Evolutionary conservation across 2,329 filamentous ascomycete species (phyloP), one percentile per base, ranked within the genome.

Genomic region (Neopestalotiopsis sp.): DNA sequence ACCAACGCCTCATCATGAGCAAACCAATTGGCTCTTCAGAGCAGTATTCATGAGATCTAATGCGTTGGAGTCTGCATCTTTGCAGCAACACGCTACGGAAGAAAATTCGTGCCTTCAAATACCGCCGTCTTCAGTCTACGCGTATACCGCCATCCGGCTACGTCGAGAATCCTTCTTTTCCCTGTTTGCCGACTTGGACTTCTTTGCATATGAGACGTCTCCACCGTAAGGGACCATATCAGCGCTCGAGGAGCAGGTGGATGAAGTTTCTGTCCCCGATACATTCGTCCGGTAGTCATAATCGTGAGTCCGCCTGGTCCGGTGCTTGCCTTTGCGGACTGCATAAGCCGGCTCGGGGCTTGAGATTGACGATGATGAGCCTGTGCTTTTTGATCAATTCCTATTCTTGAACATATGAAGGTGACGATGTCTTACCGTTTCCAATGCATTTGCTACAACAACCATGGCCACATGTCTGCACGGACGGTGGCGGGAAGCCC

Each of bases 361-460:
- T n/a, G 76, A 70, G 42, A 74, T 74, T 58, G 74, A 38, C 34
- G 34, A 74, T 34, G 78, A 78, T 20, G 78, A 76, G 20, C 73
- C 81, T 83, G 72, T 12, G 58, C 10, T 5, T n/a, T 32, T 66
- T 63, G 17, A 62, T 73, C 59, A 71, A 68, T 59, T 68, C 12
- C n/a, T 13, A 53, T 53, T 68, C 34, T 45, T 14, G 9, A 42
- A 17, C 56, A 45, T 56, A 40, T 12, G 9, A 42, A 14, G 12
- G 40, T 4, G 24, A 7, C 12, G 20, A 10, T n/a, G 7, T 59
- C 65, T 42, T 14, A 86, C 85, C 74, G 57, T 82, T 81, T 61
- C 80, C 80, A 32, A 78, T 81, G 71, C 87, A 88, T 32, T 81
- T 80, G 66, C 79, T 80, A 73, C 87, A 89, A 72, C 86, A 88